Base-by-base conservation (phyloP, 352 stramenopile genomes). In the Peronospora destructor region DNA sequence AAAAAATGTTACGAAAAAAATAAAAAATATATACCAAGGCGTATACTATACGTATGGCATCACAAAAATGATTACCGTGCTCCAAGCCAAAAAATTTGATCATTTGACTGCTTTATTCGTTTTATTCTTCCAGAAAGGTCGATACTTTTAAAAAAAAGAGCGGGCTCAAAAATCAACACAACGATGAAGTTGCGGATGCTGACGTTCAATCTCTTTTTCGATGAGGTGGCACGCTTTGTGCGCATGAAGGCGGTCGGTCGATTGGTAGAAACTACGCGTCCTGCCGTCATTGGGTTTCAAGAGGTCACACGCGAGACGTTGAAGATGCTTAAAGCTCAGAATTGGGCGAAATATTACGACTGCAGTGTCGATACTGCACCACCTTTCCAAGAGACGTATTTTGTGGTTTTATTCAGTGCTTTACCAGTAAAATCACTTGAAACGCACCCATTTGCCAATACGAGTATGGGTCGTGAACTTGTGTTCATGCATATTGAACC, bases 131-230 rank as follows among this genome's bases (percentile, higher is more conserved):
- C 19, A 3, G 19, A 21, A 21, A 21, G 3, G 19, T 21, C 19
- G 19, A 21, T 21, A 30, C 5, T 30, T 30, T 6, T 37, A 3
- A 37, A 37, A 37, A 13, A n/a, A 34, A 21, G 19, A 21, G 3
- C 19, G 19, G 19, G 1, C 19, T 21, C 19, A 21, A 3, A 21
- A 3, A 21, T 21, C 1, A 21, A 21, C 19, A 1, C 19, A 21
- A 49, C 5, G 17, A 79, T 80, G 64, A 72, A 76, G 60, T 41
- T 87, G 44, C 79, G 79, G 2, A 54, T 90, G 11, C 62, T 90
- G 19, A 84, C 79, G 49, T 83, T 84, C 47, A 90, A 90, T 53
- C 21, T 90, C 12, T 90, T 75, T 58, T 90, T 90, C 52, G 79
- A 90, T 25, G 65, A 76, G 39, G 51, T 86, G 28, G 63, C 49